Base-by-base conservation (phyloP, 768 basidiomycete genomes). In the Termitomyces titanicus region DNA sequence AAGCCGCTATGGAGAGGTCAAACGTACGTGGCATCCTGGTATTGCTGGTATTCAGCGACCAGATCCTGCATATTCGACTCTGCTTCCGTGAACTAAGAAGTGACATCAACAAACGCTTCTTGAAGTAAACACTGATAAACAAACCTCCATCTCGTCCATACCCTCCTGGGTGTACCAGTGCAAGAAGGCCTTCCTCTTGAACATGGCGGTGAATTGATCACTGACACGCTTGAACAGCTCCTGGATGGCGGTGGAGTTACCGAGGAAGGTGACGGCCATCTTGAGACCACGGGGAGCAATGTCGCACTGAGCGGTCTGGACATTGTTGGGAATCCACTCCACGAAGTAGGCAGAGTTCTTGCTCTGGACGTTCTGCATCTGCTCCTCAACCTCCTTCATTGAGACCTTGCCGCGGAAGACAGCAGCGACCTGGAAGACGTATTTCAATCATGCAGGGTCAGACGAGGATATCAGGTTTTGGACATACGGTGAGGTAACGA, bases 341-440 rank as follows among this genome's bases (percentile, higher is more conserved):
- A 98, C 95, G 66, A 98, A 98, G 81, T 97, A 95, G 5, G 92
- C 88, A 33, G 93, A 90, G 81, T 98, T 97, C 84, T 96, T 97
- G 83, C 83, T 92, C 75, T 95, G 91, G 33, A 98, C 94, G 63
- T 88, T 90, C 74, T 94, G 89, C 94, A 98, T 98, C 68, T 96
- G 92, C 69, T 98, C 97, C 75, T 99, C 97, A 54, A 99, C 93
- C 70, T 99, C 97, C 76, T 96, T 96, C 95, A 98, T 98, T n/a
- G 94, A 92, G 53, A 98, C 94, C 74, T 95, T 95, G 63, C 97
- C 97, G 74, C 97, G 94, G 94, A 97, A 99, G 64, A 94, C 87
- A 61, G 94, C 94, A 27, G 94, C 94, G 61, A 96, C 85, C 86
- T 88, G 22, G 40, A 18, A 29, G 17, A 13, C 38, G 5, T 2